Conservation (phyloP, 495 filamentous ascomycete species). For the Daldinia bambusicola region DNA sequence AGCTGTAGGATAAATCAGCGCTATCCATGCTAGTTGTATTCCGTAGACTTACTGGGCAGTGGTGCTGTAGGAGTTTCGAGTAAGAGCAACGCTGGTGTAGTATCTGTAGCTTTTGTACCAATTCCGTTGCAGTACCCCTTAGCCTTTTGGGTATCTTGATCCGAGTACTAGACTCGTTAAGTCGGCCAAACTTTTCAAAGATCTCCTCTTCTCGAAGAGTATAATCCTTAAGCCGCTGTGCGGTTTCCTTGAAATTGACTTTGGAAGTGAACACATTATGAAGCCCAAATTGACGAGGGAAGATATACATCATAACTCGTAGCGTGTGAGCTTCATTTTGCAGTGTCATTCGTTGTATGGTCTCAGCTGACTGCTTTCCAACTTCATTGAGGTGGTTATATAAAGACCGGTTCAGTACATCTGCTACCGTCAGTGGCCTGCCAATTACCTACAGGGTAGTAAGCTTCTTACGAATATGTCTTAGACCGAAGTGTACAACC, state of each 20-base stretch:
- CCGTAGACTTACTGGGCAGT: constrained; percentile 71
- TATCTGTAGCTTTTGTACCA: constrained; percentile 75
- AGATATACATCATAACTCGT: constrained; percentile 90
- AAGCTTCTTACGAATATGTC: constrained; percentile 76
- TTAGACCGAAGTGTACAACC: constrained; percentile 75
- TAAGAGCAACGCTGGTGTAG: constrained; percentile 82
- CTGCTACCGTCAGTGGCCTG: constrained; percentile 55
- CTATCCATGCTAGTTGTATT: not conserved
- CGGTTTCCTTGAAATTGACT: constrained; percentile 70
- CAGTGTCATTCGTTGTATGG: constrained; percentile 7
- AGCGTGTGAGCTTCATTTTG: constrained; percentile 65
- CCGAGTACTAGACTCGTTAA: constrained; percentile 32
- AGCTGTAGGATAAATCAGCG: constrained; percentile 26
- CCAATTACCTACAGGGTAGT: not conserved
- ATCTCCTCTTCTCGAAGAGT: constrained; percentile 88
- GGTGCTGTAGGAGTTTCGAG: constrained; percentile 75
- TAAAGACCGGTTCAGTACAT: constrained; percentile 83
- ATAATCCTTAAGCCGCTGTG: constrained; percentile 81
- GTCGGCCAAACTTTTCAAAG: constrained; percentile 47
- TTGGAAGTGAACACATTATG: constrained; percentile 88
- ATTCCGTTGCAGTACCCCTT: constrained; percentile 64
- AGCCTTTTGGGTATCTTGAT: constrained; percentile 78
- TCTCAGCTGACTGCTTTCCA: constrained; percentile 12
- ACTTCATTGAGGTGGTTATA: constrained; percentile 42
- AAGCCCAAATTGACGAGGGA: constrained; percentile 88